These are phyloP conservation scores for Cymbopogon citratus DNA, from an alignment of 176 grass and related monocot genomes.

Conservation along the genomic window DNA sequence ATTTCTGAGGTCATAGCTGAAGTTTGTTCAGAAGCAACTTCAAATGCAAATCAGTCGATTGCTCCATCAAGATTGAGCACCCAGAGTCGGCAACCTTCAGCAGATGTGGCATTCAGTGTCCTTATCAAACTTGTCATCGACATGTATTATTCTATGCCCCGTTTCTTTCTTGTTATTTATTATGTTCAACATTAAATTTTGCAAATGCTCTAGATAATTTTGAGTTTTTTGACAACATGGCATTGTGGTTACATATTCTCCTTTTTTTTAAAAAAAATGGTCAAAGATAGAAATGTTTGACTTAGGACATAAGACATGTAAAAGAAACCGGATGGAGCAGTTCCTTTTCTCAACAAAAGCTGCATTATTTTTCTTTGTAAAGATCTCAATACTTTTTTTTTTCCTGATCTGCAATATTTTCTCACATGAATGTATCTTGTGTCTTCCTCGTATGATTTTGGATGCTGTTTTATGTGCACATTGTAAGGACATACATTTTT, in stretches of 20 bases:
- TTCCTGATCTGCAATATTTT: background rate
- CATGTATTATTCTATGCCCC: conserved; percentile 57
- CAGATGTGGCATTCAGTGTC: conserved; percentile 92
- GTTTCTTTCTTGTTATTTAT: conserved; percentile 22
- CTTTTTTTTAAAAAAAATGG: background rate
- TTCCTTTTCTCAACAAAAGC: background rate
- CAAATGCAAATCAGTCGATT: conserved; percentile 54
- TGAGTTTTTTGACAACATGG: background rate
- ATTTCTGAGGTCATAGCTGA: conserved; percentile 95
- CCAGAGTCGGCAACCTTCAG: conserved; percentile 70
- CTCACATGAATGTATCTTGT: conserved; percentile 1
- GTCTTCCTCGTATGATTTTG: background rate
- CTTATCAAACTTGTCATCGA: conserved; percentile 98
- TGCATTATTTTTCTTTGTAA: background rate
- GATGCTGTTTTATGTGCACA: conserved; percentile 1
- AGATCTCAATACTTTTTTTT: background rate
- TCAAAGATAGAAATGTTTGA: background rate
- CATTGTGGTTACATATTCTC: background rate
- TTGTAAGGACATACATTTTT: background rate
- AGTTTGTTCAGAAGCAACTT: conserved; percentile 76
- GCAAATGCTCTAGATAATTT: background rate
- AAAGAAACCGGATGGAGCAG: background rate
- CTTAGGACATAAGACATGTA: background rate
- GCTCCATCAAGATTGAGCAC: conserved; percentile 56
- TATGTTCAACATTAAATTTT: conserved; percentile 1